phyloP scores from a whole-genome alignment of 1,139 yeast genomes.

The Geotrichum europaeum region DNA sequence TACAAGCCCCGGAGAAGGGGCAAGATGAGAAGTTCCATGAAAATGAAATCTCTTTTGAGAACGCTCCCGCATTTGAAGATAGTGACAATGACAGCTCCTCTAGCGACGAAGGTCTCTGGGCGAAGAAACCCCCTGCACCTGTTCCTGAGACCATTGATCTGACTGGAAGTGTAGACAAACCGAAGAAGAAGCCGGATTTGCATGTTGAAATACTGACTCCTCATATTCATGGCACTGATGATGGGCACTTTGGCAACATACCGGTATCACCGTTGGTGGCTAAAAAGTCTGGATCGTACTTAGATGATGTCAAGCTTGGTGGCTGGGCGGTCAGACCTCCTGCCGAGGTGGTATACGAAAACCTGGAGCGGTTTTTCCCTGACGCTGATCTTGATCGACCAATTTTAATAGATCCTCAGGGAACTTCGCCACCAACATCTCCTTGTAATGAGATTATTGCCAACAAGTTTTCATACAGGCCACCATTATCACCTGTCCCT shows the following conservation, averaged over 20 bases:
- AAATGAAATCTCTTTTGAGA: conserved; percentile 64
- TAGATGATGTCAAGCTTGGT: conserved; percentile 12
- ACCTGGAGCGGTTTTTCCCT: conserved; percentile 88
- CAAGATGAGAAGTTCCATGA: conserved; percentile 37
- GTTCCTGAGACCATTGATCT: not conserved
- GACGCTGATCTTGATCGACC: conserved; percentile 89
- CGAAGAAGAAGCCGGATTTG: conserved; percentile 20
- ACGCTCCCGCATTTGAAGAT: conserved; percentile 52
- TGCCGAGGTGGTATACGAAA: conserved; percentile 85
- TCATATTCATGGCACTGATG: conserved; percentile 10
- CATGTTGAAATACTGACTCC: conserved; percentile 22
- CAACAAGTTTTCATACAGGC: conserved; percentile 10
- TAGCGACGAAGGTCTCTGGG: conserved; percentile 56
- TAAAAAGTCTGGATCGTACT: not conserved
- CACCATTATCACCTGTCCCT: conserved; percentile 26
- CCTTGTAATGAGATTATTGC: conserved; percentile 33
- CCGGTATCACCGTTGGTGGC: not conserved
- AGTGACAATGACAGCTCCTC: conserved; percentile 38
- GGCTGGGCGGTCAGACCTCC: conserved; percentile 77
- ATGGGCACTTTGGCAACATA: not conserved
- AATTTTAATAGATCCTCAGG: conserved; percentile 59
- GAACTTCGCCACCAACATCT: conserved; percentile 52
- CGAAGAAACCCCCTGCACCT: conserved; percentile 40
- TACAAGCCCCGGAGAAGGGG: conserved; percentile 11
- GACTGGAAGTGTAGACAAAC: not conserved